These are phyloP conservation scores for Penicillium sclerotigenum DNA, from an alignment of 2,329 filamentous ascomycete species.

Conservation along the genomic window DNA sequence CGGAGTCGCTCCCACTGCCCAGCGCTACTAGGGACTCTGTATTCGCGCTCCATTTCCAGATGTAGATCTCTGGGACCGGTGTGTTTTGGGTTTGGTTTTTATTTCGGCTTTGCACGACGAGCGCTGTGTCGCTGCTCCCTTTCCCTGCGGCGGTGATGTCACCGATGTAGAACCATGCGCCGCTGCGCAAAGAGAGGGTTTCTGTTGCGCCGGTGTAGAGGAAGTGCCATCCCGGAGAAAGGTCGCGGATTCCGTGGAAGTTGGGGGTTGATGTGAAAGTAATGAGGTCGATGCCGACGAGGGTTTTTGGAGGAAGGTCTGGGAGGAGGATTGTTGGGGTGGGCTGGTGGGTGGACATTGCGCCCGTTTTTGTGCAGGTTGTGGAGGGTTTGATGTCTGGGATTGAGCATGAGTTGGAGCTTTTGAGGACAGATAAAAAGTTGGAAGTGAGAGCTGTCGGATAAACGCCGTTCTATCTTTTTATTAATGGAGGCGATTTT, in stretches of 20 bases:
- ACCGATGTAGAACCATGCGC: slow-evolving; percentile 58
- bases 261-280: slow-evolving; percentile 61
- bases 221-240: slow-evolving; percentile 60
- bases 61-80: slow-evolving; percentile 43
- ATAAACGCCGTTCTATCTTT: background rate
- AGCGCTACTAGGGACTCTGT: slow-evolving; percentile 38
- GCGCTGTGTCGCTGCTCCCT: slow-evolving; percentile 15
- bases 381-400: background rate
- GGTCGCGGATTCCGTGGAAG: slow-evolving; percentile 59
- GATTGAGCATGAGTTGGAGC: background rate
- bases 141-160: slow-evolving; percentile 29
- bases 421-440: background rate
- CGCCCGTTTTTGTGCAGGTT: background rate
- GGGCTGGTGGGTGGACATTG: slow-evolving; percentile 27
- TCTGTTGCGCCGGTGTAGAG: slow-evolving; percentile 58
- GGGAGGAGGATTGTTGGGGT: slow-evolving; percentile 46
- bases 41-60: slow-evolving; percentile 54
- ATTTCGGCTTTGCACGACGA: slow-evolving; percentile 17
- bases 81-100: background rate
- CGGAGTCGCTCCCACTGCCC: slow-evolving; percentile 30
- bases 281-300: slow-evolving; percentile 54
- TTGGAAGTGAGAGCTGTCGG: background rate
- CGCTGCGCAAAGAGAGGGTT: slow-evolving; percentile 59
- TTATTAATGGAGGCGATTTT: slow-evolving; percentile 5
- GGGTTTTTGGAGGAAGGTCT: slow-evolving; percentile 45